Evolutionary conservation across 768 basidiomycete genomes (phyloP), one percentile per base, ranked within the genome.

Genomic region (Calocybe gangraenosa): DNA sequence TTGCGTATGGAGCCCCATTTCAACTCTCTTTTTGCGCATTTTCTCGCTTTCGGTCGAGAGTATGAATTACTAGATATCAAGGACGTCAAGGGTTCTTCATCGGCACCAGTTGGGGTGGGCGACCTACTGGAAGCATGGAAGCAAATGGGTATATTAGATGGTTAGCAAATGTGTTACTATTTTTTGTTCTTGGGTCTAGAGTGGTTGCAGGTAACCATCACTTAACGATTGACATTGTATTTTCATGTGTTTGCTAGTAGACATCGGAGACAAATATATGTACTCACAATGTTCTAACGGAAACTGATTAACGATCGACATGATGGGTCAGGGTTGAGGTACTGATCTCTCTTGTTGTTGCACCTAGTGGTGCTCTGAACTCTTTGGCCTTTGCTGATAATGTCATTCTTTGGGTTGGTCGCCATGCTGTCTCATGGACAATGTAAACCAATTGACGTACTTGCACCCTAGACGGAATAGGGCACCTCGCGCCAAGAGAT

Each of bases 21-120:
- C 68, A 95, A 95, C 65, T 95, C 92, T 4, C 79, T 99, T 28
- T 99, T 99, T 63, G 96, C 96, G 0, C 96, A 99, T 66, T 98
- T 96, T 69, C 73, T 99, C 23, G 88, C 95, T 0, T 98, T 98
- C 58, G 96, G 96, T 2, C 80, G 84, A 48, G 92, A 97, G 64
- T 99, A 96, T 61, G 90, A 96, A 59, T 67, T 98, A 31, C 65
- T 98, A 49, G 92, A 95, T 32, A 68, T 86, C 60, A 92, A 92
- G 65, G 96, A 99, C 53, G 76, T 97, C 55, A 86, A 82, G 54
- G 89, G 90, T 2, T 59, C 79, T 35, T 48, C 76, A 3, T 74
- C 75, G 37, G 67, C 80, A 10, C 70, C 75, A 0, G 87, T 88
- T 4, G 92, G 90, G 2, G 70, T 87, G 11, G 89, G 89, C 3